A percentile compares a stretch with the other conserved stretches of the same genome.
Evolutionary conservation across 768 basidiomycete species (phyloP).

Genomic region (Lactarius quietus): DNA sequence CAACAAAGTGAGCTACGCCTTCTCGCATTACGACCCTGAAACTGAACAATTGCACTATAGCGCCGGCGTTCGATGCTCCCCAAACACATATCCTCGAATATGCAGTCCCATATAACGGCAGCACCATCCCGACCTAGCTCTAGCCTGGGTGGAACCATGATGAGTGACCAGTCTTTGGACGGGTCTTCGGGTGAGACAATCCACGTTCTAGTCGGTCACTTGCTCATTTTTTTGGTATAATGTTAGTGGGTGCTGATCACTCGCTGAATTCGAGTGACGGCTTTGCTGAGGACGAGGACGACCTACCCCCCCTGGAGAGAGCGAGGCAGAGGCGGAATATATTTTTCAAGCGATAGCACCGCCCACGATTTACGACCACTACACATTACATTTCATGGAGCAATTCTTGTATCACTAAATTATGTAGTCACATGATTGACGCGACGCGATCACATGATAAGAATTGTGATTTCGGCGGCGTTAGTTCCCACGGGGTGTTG

Average conservation of each 20-base stretch:
- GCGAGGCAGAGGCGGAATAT: slow-evolving; percentile 50
- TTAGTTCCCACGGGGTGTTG: slow-evolving; percentile 23
- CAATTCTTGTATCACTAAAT: slow-evolving; percentile 15
- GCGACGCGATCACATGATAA: slow-evolving; percentile 27
- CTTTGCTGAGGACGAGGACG: slow-evolving; percentile 45
- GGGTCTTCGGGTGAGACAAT: slow-evolving; percentile 11
- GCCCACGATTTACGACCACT: slow-evolving; percentile 3
- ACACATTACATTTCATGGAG: slow-evolving; percentile 11
- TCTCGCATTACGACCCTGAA: not conserved
- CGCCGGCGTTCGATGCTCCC: slow-evolving; percentile 75
- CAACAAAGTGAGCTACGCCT: slow-evolving; percentile 49
- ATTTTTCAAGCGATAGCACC: slow-evolving; percentile 27
- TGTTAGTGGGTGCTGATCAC: slow-evolving; percentile 15
- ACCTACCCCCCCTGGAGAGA: slow-evolving; percentile 65
- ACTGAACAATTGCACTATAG: slow-evolving; percentile 35
- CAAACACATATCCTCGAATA: slow-evolving; percentile 40
- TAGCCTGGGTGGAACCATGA: slow-evolving; percentile 9
- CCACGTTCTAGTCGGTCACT: not conserved
- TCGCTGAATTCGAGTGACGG: slow-evolving; percentile 19
- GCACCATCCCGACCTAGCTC: slow-evolving; percentile 6
- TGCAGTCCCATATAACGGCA: slow-evolving; percentile 7
- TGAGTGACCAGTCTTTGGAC: slow-evolving; percentile 26
- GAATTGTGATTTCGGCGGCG: not conserved
- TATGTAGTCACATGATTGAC: slow-evolving; percentile 12
- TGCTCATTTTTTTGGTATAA: not conserved